Conservation (phyloP, 805 yeast genomes). For the Nakazawaea anatomiae region DNA sequence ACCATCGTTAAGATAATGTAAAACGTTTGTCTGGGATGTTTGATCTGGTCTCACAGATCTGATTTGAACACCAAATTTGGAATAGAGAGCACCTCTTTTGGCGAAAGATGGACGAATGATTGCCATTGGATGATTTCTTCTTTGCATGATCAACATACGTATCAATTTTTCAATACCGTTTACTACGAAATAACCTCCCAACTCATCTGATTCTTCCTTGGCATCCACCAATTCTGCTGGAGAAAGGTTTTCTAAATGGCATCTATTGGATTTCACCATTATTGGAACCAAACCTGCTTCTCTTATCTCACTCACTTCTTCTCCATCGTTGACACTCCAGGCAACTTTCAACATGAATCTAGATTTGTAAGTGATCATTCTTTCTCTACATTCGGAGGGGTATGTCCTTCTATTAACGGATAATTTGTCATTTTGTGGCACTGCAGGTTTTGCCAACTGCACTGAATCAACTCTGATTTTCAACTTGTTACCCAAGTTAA, state of each 20-base stretch:
- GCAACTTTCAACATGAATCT: conserved; percentile 70
- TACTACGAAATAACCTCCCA: conserved; percentile 94
- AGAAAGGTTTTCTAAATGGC: conserved; percentile 79
- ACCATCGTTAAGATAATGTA: conserved; percentile 93
- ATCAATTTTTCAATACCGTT: conserved; percentile 96
- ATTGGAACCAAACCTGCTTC: conserved; percentile 90
- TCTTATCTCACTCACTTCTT: conserved; percentile 72
- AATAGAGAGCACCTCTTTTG: conserved; percentile 88
- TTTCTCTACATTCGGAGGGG: conserved; percentile 88
- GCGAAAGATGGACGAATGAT: conserved; percentile 90
- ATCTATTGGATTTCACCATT: conserved; percentile 87
- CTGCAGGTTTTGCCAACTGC: conserved; percentile 79
- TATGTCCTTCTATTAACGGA: conserved; percentile 72
- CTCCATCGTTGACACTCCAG: conserved; percentile 87
- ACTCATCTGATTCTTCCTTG: conserved; percentile 90
- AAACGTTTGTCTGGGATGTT: conserved; percentile 95
- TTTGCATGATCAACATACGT: conserved; percentile 96
- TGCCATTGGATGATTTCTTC: conserved; percentile 98
- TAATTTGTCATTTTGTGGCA: conserved; percentile 62
- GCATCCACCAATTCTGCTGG: conserved; percentile 74
- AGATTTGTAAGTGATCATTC: conserved; percentile 78
- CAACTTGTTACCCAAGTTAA: conserved; percentile 79
- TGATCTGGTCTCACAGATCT: conserved; percentile 95
- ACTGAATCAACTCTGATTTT: conserved; percentile 83
- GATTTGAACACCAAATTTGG: conserved; percentile 89